Conservation (phyloP, 2,329 filamentous ascomycete species). For the Escovopsis sp. region DNA sequence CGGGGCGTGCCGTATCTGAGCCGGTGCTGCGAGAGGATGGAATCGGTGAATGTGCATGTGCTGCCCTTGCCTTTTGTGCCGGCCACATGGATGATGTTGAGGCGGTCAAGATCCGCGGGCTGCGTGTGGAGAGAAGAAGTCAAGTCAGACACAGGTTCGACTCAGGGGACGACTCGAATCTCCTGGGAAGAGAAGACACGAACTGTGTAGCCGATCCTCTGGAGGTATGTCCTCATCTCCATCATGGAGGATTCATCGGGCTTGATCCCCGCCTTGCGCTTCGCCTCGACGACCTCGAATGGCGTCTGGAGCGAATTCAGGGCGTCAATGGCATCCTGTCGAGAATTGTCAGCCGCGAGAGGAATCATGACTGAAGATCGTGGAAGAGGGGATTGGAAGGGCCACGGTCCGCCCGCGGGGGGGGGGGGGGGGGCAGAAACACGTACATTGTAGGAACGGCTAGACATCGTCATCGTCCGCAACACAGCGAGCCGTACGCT, state of each 20-base stretch:
- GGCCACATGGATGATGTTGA: constrained; percentile 56
- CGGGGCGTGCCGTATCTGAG: constrained; percentile 17
- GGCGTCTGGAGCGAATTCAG: constrained; percentile 89
- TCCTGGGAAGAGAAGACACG: constrained; percentile 3
- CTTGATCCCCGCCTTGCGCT: constrained; percentile 56
- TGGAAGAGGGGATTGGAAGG: background rate
- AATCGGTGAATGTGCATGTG: constrained; percentile 53
- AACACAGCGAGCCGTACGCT: constrained; percentile 5
- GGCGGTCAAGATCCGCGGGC: constrained; percentile 36
- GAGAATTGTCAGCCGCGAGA: background rate
- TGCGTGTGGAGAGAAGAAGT: constrained; percentile 5
- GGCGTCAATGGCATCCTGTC: constrained; percentile 66
- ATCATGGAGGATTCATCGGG: constrained; percentile 56
- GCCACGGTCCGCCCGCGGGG: no score
- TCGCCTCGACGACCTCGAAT: constrained; percentile 63
- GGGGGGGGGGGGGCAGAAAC: no score
- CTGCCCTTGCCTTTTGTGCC: constrained; percentile 69
- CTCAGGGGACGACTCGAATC: background rate
- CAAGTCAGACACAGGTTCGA: background rate
- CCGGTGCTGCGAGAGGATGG: constrained; percentile 42
- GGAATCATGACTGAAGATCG: background rate
- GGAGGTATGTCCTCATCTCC: constrained; percentile 68
- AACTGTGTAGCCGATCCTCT: constrained; percentile 60
- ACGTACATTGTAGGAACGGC: constrained; percentile 21
- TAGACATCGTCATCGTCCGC: constrained; percentile 15